Evolutionary conservation across 2,329 filamentous ascomycete species (phyloP), one percentile per base, ranked within the genome.

Genomic region (Aspergillus thermomutatus): DNA sequence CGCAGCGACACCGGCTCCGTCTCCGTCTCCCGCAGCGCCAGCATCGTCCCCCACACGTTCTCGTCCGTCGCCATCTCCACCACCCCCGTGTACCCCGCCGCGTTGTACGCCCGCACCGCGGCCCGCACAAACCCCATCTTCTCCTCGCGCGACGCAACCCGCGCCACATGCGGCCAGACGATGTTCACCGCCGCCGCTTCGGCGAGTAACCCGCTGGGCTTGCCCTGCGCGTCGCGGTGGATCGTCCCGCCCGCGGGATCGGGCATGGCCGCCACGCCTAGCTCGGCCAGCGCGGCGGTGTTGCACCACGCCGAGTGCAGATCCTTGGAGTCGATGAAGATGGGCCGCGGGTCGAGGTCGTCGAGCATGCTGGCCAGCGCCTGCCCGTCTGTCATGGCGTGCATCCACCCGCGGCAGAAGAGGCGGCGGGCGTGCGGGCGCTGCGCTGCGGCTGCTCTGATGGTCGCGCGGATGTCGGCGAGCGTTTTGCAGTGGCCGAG

Each of bases 1-100:
- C 77, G 72, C 11, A 81, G 63, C 0, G 75, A 70, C 2, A 80
- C 53, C 1, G 59, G 49, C 3, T 60, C 70, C 0, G 65, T 60
- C n/a, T 60, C 59, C 10, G 65, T 60, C n/a, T 60, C 59, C 10
- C 68, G 71, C 4, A 80, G 62, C 6, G 68, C 63, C 2, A 72
- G 60, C 46, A 81, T 65, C 0, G 75, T 72, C 31, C 72, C 72
- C 79, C 79, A 81, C 1, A 72, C 70, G 48, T 75, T 76, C 50
- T 81, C 78, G 56, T 80, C 77, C 73, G 79, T 81, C 21, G 79
- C 79, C 79, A 81, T 81, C 47, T 81, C 79, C 14, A 80, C 70
- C 31, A 79, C 69, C 2, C 79, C 78, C 1, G 80, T 81, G 55
- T 78, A 79, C 4, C 79, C 80, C 0, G 74, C 74, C 0, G 67